Evolutionary conservation across 1,284 basidiomycete genomes (phyloP).

Genomic region (Takashimella tepidaria): DNA sequence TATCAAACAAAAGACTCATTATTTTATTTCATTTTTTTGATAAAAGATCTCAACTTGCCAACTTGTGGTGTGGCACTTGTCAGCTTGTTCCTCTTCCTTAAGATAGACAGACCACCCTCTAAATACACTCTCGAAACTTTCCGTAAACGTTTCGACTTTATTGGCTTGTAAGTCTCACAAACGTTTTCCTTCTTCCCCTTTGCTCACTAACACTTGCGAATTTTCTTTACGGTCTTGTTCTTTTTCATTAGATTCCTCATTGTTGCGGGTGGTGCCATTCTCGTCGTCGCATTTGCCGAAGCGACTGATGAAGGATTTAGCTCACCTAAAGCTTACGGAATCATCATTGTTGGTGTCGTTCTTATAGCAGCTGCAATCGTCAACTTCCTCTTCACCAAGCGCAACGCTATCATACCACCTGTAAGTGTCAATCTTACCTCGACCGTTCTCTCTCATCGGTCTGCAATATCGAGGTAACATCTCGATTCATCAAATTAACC

Average conservation of each 20-base stretch:
- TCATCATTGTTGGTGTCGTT: conserved; percentile 63
- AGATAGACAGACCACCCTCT: conserved; percentile 57
- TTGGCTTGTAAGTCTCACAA: conserved; percentile 19
- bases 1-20: too few species aligned
- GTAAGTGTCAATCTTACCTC: too few species aligned
- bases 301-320: conserved; percentile 45
- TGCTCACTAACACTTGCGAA: too few species aligned
- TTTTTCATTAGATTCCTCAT: conserved; percentile 52
- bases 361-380: conserved; percentile 57
- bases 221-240: too few species aligned
- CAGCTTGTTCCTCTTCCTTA: conserved; percentile 71
- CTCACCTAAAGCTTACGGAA: conserved; percentile 59
- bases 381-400: conserved; percentile 65
- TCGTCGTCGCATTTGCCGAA: conserved; percentile 68
- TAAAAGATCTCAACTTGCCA: conserved; percentile 22
- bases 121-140: conserved; percentile 13
- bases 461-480: too few species aligned
- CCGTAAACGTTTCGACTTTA: conserved; percentile 26
- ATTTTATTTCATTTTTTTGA: too few species aligned
- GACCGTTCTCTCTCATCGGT: too few species aligned
- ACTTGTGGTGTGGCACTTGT: conserved; percentile 55
- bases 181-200: too few species aligned
- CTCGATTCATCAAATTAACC: too few species aligned
- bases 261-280: conserved; percentile 63
- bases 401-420: conserved; percentile 63